Base-by-base conservation (phyloP, 208 protist genomes). In the Crithidia sp. region DNA sequence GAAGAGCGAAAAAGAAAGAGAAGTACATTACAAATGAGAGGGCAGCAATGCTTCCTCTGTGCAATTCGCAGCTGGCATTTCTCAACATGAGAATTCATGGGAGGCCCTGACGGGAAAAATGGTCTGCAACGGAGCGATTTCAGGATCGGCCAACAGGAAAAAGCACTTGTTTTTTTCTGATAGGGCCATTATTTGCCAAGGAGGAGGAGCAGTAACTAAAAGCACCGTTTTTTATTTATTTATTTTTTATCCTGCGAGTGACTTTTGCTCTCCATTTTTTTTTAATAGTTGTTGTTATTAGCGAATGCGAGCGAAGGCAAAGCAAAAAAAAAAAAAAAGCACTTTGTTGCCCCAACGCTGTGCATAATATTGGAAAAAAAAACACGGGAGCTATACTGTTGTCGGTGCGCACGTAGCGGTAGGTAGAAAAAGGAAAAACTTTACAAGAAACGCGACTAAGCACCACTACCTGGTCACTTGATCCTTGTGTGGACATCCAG, bases 1-100 rank as follows among this genome's bases (percentile, higher is more conserved):
- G 28, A 28, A 28, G 28, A 28, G 28, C 1, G 28, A 28, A 28
- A 28, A 28, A 28, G 28, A 67, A 52, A 49, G 37, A 52, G 41
- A 63, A 8, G 10, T 70, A 69, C 39, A 60, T 14, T 70, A 49
- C 55, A 57, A 43, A 60, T 5, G 43, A 43, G 17, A 70, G 54
- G 44, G 28, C 28, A 28, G 28, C 28, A 28, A 28, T 28, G 28
- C 28, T 40, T 60, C 16, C 43, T 54, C 28, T 40, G 14, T 17
- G 7, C 7, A 28, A n/a, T 58, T 67, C 53, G 41, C 28, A 67
- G 62, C 16, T 40, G 36, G 40, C 28, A 28, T 28, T 28, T 1
- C 17, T 39, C 6, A 61, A 70, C 19, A 47, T 67, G 58, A 37
- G 0, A 13, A 0, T 49, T 49, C 9, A 49, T 7, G 7, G 45